These are phyloP conservation scores for Abortiporus biennis DNA, from an alignment of 1,284 basidiomycete genomes.

Conservation along the genomic window DNA sequence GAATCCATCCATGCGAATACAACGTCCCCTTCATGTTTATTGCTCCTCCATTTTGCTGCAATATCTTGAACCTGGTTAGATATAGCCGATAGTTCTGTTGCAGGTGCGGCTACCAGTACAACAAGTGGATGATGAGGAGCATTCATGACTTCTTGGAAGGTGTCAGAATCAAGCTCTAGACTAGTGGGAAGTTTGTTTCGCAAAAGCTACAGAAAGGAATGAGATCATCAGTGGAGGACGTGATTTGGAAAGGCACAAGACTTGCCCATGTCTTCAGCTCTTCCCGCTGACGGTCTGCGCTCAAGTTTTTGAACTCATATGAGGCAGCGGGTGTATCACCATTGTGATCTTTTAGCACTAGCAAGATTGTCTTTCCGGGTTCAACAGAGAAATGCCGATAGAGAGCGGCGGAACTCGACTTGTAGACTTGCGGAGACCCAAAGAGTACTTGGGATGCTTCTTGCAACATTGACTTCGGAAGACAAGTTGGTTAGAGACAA, in stretches of 20 bases:
- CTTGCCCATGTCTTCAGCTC: slow-evolving; percentile 21
- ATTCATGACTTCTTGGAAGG: slow-evolving; percentile 81
- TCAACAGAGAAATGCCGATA: slow-evolving; percentile 50
- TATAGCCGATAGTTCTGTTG: slow-evolving; percentile 33
- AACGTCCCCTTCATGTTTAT: slow-evolving; percentile 46
- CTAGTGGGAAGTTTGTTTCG: slow-evolving; percentile 65
- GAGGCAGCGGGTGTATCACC: slow-evolving; percentile 27
- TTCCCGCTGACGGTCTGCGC: slow-evolving; percentile 7
- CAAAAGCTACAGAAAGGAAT: slow-evolving; percentile 15
- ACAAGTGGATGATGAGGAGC: slow-evolving; percentile 68
- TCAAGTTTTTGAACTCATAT: slow-evolving; percentile 15
- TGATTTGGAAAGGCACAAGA: not conserved
- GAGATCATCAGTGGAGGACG: not conserved
- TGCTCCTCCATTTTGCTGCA: slow-evolving; percentile 59
- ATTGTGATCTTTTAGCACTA: slow-evolving; percentile 75
- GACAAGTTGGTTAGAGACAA: no score
- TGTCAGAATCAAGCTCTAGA: slow-evolving; percentile 65
- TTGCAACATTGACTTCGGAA: slow-evolving; percentile 40
- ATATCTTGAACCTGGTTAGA: slow-evolving; percentile 45
- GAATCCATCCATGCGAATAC: slow-evolving; percentile 86
- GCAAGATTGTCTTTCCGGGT: slow-evolving; percentile 43
- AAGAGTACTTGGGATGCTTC: slow-evolving; percentile 53
- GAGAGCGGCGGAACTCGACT: slow-evolving; percentile 40
- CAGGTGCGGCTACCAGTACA: slow-evolving; percentile 57
- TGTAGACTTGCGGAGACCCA: slow-evolving; percentile 64